Base-by-base conservation (phyloP, 805 yeast genomes). In the Wickerhamomyces alni region DNA sequence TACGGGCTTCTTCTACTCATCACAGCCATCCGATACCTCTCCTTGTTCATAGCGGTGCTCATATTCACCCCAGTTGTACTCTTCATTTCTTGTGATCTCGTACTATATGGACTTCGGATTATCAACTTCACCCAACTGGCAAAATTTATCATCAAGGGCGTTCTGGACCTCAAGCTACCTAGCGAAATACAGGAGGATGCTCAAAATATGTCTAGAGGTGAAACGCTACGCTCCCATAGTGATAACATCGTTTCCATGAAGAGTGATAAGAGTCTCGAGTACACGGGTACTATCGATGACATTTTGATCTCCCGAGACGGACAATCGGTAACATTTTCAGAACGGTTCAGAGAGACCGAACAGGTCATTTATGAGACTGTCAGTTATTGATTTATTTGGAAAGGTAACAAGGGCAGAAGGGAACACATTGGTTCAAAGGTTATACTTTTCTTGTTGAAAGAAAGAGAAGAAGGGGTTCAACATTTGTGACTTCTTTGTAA, bases 81-180 rank as follows among this genome's bases (percentile, higher is more conserved):
- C 5, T 25, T 54, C 3, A 26, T 54, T 10, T 27, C 34, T 3
- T 51, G 41, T 27, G 58, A 54, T 42, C n/a, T 50, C 2, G 18
- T 38, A 13, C 35, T 49, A 7, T 52, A 52, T 33, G 22, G 39
- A 4, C 9, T 37, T n/a, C 46, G 52, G n/a, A 22, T 48, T 1
- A 18, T 50, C 6, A 40, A 46, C 13, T 6, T 43, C 12, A 34
- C 36, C 12, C 22, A 38, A 12, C n/a, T 13, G 17, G 27, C 27
- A 3, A 37, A 29, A 17, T 15, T 26, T 17, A 12, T 37, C 21
- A 31, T 36, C 3, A 40, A 39, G 17, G 38, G 35, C 21, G n/a
- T 40, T 15, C 34, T 38, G 21, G 36, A 42, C 22, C 17, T 43
- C 31, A 42, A 47, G 26, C 24, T 24, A 8, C 9, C 40, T 12